Evolutionary conservation across 2,329 filamentous ascomycete species (phyloP).

Genomic region (Colletotrichum theobromicola): DNA sequence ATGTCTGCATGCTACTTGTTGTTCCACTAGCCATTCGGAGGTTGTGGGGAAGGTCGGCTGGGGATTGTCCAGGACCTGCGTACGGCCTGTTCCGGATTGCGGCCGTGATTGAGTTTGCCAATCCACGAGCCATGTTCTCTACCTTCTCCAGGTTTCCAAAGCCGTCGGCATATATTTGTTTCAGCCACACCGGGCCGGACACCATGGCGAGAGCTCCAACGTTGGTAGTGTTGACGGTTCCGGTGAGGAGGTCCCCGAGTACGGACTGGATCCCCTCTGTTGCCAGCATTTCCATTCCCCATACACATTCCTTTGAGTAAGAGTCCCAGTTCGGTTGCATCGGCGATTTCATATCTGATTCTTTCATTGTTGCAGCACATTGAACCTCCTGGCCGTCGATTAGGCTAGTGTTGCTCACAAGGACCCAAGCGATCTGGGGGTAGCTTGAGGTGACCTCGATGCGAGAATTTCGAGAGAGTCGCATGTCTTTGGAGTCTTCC

Average conservation of each 20-base stretch:
- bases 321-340: background rate
- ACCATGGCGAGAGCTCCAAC: background rate
- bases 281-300: background rate
- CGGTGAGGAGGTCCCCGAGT: too few relatives aligned
- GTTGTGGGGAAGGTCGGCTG: background rate
- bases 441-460: background rate
- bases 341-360: too few relatives aligned
- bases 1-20: background rate
- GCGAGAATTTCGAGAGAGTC: background rate
- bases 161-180: background rate
- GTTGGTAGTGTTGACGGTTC: background rate
- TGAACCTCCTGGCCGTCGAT: background rate
- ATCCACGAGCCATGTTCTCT: background rate
- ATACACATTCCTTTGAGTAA: background rate
- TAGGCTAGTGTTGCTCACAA: background rate
- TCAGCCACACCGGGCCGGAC: background rate
- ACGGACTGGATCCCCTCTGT: too few relatives aligned
- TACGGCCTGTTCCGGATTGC: background rate
- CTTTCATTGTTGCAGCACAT: background rate
- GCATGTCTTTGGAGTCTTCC: background rate
- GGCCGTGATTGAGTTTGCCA: background rate
- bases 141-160: background rate
- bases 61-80: background rate
- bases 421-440: background rate
- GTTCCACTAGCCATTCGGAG: background rate